Base-by-base conservation (phyloP, 805 yeast species). In the Candida verbasci region DNA sequence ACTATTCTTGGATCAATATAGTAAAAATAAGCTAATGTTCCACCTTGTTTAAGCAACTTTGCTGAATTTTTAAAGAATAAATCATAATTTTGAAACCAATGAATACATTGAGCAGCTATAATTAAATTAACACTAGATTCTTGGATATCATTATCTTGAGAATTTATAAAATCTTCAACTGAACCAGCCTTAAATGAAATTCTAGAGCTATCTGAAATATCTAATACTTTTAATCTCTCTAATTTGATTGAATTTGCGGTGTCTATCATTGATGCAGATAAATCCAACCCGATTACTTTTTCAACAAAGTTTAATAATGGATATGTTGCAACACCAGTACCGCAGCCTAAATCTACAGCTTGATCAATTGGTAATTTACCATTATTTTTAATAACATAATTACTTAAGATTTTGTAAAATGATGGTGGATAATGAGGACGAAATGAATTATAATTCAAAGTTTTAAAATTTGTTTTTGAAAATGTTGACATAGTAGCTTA, bases 301-400 rank as follows among this genome's bases (percentile, higher is more conserved):
- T 65, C 47, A 22, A 70, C 53, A 14, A 65, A 36, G 26, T 58
- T 53, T 17, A 70, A 53, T 33, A 75, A 47, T 3, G 76, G 76
- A 34, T 63, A 56, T 1, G 73, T 61, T 0, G 75, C 76, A 17
- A 68, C 70, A 0, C 80, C 81, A 1, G 79, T 72, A 0, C 80
- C 80, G 44, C 78, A 71, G 0, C 81, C 80, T 29, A 73, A 47
- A 48, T 58, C 62, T 50, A 59, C 53, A 7, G 78, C 46, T 5
- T 42, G 44, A 3, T 39, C 32, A 4, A 55, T 42, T 4, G 55
- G 53, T 10, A 46, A 30, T 17, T 39, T 40, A 1, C 37, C 23
- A 11, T 35, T 32, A 2, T 44, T 42, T 17, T 47, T 44, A 2
- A 56, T 44, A 3, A 50, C 52, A 40, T 60, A 65, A 1, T 50